A percentile compares a stretch with the other conserved stretches of the same genome.
Conservation (phyloP, 208 protist species). For the Acanthamoeba sp. region DNA sequence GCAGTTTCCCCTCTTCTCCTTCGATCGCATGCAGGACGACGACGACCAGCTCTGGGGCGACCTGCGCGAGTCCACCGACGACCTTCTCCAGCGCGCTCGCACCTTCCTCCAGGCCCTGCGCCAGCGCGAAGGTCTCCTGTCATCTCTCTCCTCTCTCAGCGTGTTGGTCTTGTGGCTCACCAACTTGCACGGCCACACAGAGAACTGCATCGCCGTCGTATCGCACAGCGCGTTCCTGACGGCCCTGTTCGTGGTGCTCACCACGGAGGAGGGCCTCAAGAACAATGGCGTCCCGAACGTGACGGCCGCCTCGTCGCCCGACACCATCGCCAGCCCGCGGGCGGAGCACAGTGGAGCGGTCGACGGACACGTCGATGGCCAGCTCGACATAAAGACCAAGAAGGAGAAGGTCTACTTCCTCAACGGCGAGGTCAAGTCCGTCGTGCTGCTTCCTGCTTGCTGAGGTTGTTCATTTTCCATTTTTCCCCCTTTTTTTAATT, state of each 20-base stretch:
- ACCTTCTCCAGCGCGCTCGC: background rate
- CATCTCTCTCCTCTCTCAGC: background rate
- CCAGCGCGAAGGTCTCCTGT: slow-evolving; percentile 1
- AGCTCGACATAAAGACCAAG: background rate
- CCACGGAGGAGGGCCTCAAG: slow-evolving; percentile 30
- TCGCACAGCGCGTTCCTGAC: slow-evolving; percentile 59
- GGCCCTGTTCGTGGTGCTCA: slow-evolving; percentile 49
- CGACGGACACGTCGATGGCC: background rate
- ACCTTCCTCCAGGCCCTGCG: background rate
- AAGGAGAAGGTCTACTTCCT: slow-evolving; percentile 58
- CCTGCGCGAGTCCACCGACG: slow-evolving; percentile 1
- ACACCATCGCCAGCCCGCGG: background rate
- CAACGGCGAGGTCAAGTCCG: slow-evolving; percentile 64
- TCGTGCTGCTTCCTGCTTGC: background rate
- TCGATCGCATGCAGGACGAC: slow-evolving; percentile 16
- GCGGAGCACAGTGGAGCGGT: background rate
- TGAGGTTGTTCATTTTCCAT: too few relatives aligned
- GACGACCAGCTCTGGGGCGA: slow-evolving; percentile 1
- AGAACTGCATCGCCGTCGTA: slow-evolving; percentile 28
- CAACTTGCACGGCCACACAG: background rate
- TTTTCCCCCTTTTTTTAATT: too few relatives aligned
- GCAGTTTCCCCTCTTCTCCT: slow-evolving; percentile 39
- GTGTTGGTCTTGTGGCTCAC: too few relatives aligned
- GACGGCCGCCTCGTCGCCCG: background rate
- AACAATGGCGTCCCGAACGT: background rate